A percentile compares a stretch with the other conserved stretches of the same genome.
These are phyloP conservation scores for Elaeis guineensis DNA, from an alignment of 176 grass and related monocot genomes.

Conservation along the genomic window DNA sequence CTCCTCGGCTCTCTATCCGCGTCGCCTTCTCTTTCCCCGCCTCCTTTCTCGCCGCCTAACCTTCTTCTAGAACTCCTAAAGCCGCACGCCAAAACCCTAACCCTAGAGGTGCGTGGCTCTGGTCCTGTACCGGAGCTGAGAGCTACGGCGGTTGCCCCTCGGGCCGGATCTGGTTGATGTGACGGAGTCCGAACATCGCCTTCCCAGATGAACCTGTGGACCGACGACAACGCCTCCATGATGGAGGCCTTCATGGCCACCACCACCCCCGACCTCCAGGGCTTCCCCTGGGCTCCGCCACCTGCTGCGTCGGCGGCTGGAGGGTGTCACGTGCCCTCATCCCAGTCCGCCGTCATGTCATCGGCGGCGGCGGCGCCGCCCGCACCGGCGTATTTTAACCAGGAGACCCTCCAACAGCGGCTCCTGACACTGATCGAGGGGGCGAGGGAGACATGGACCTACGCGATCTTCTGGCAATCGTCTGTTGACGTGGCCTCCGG, in stretches of 20 bases:
- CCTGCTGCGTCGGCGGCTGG: neutral
- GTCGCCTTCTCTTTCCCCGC: neutral
- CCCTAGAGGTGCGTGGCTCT: too few relatives aligned
- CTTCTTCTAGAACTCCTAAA: too few relatives aligned
- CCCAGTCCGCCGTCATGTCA: too few relatives aligned
- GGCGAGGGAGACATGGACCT: slow-evolving; percentile 65
- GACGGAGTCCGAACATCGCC: too few relatives aligned
- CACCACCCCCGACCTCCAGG: slow-evolving; percentile 37
- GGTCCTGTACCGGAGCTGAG: too few relatives aligned
- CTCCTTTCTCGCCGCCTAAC: neutral
- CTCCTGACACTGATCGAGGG: slow-evolving; percentile 79
- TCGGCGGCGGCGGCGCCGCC: neutral
- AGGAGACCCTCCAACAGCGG: slow-evolving; percentile 78
- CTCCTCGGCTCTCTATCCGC: neutral
- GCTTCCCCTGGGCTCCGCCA: slow-evolving; percentile 43
- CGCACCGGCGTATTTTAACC: slow-evolving; percentile 33
- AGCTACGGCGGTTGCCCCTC: too few relatives aligned
- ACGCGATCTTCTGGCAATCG: slow-evolving; percentile 93
- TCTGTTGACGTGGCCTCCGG: slow-evolving; percentile 40
- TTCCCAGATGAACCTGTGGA: slow-evolving; percentile 66
- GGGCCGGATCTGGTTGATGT: too few relatives aligned
- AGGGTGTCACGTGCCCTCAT: too few relatives aligned
- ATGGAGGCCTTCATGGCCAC: slow-evolving; percentile 94
- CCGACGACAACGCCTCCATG: slow-evolving; percentile 75
- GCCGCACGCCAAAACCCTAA: too few relatives aligned